Evolutionary conservation across 192 early-diverging fungal species (phyloP).

Genomic region (Phlyctochytrium planicorne): DNA sequence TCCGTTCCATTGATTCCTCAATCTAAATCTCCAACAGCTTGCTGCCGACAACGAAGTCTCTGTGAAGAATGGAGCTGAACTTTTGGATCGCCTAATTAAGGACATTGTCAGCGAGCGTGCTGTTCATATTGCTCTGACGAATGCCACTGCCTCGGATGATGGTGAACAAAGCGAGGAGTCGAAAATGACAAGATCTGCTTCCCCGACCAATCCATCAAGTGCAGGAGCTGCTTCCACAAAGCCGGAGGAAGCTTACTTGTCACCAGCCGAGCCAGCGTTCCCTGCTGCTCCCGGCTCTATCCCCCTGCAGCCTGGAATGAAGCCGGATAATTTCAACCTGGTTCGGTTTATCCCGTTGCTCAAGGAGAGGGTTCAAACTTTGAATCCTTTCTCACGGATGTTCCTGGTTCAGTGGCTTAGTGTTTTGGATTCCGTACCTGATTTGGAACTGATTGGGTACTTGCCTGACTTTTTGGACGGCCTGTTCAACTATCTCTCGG

Average conservation of each 20-base stretch:
- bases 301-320: slow-evolving; percentile 29
- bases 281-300: slow-evolving; percentile 41
- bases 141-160: not conserved
- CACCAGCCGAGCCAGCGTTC: slow-evolving; percentile 16
- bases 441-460: slow-evolving; percentile 87
- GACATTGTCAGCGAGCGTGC: slow-evolving; percentile 92
- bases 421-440: slow-evolving; percentile 89
- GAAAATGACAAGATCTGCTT: slow-evolving; percentile 33
- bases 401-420: slow-evolving; percentile 94
- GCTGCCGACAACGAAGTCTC: slow-evolving; percentile 85
- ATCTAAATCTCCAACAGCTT: slow-evolving; percentile 52
- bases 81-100: slow-evolving; percentile 92
- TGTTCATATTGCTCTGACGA: slow-evolving; percentile 26
- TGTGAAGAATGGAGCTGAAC: slow-evolving; percentile 93
- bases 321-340: slow-evolving; percentile 73
- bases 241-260: not conserved
- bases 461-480: slow-evolving; percentile 95
- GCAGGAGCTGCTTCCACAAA: not conserved
- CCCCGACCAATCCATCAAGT: not conserved
- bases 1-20: not conserved
- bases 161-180: slow-evolving; percentile 24
- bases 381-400: slow-evolving; percentile 85
- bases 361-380: slow-evolving; percentile 84
- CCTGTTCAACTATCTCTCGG: slow-evolving; percentile 83
- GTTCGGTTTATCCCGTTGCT: slow-evolving; percentile 92